Percentiles rank a stretch among this genome's conserved stretches.
These are phyloP conservation scores for Seiridium unicorne DNA, from an alignment of 2,329 filamentous ascomycete genomes.

Conservation along the genomic window DNA sequence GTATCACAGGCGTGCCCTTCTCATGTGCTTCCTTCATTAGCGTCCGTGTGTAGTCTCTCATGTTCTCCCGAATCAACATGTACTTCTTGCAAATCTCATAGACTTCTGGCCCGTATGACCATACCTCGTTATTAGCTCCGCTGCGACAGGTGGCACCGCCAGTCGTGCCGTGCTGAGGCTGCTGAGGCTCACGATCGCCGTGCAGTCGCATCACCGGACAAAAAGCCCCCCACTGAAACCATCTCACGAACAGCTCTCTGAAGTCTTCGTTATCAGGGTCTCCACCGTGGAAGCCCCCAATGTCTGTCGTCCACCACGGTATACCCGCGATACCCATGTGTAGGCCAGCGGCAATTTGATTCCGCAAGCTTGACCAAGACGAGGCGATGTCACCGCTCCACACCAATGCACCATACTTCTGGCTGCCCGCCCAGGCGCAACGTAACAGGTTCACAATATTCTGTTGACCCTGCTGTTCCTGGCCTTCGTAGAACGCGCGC, in stretches of 20 bases:
- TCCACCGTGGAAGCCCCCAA: conserved; percentile 68
- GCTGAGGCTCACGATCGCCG: conserved; percentile 60
- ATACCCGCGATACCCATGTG: conserved; percentile 65
- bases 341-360: conserved; percentile 61
- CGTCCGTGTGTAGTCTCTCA: conserved; percentile 55
- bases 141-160: conserved; percentile 41
- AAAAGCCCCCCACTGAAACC: conserved; percentile 70
- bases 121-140: conserved; percentile 62
- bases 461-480: conserved; percentile 44
- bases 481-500: conserved; percentile 53
- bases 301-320: conserved; percentile 70
- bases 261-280: conserved; percentile 54
- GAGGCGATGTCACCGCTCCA: conserved; percentile 68
- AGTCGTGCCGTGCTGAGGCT: conserved; percentile 29
- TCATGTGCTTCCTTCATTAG: conserved; percentile 61
- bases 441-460: conserved; percentile 51
- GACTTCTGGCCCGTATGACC: conserved; percentile 62
- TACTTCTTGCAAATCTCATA: conserved; percentile 61
- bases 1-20: conserved; percentile 59
- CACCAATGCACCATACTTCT: conserved; percentile 63
- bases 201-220: conserved; percentile 68
- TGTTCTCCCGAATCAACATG: conserved; percentile 53
- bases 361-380: conserved; percentile 58
- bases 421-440: conserved; percentile 52
- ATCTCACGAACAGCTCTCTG: conserved; percentile 62